Evolutionary conservation across 495 filamentous ascomycete species (phyloP).

Genomic region (Filosporella fistucella): DNA sequence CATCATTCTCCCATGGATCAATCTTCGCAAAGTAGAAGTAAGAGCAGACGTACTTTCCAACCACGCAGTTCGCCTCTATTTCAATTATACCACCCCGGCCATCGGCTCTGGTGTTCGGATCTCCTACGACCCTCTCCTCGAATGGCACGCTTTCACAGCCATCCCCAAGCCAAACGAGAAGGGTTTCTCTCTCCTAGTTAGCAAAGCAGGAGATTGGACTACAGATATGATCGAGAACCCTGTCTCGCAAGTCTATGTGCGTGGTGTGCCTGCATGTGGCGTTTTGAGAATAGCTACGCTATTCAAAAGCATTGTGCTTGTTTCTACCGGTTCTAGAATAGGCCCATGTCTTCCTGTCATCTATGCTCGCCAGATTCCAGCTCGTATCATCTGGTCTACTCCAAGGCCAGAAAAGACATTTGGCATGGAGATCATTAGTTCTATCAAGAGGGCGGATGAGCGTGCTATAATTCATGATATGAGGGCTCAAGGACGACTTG

Average conservation of each 20-base stretch:
- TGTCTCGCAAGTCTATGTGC: conserved; percentile 51
- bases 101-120: conserved; percentile 36
- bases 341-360: conserved; percentile 57
- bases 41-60: conserved; percentile 51
- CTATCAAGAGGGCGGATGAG: conserved; percentile 33
- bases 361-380: conserved; percentile 31
- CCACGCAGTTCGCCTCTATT: conserved; percentile 66
- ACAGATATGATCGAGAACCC: conserved; percentile 55
- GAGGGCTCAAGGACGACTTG: conserved; percentile 28
- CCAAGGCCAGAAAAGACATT: conserved; percentile 36
- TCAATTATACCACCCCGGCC: conserved; percentile 45
- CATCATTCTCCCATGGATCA: conserved; percentile 63
- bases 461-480: conserved; percentile 41
- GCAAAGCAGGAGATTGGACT: conserved; percentile 86
- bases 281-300: conserved; percentile 67
- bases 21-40: conserved; percentile 55
- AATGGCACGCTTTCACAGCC: conserved; percentile 83
- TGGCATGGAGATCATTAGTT: conserved; percentile 34
- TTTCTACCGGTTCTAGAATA: conserved; percentile 83
- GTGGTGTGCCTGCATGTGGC: conserved; percentile 53
- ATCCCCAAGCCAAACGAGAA: conserved; percentile 50
- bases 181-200: conserved; percentile 72
- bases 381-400: conserved; percentile 42
- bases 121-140: conserved; percentile 55
- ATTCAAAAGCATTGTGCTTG: conserved; percentile 63